Evolutionary conservation across 2,329 filamentous ascomycete species (phyloP).

Genomic region (Zalaria sp.): DNA sequence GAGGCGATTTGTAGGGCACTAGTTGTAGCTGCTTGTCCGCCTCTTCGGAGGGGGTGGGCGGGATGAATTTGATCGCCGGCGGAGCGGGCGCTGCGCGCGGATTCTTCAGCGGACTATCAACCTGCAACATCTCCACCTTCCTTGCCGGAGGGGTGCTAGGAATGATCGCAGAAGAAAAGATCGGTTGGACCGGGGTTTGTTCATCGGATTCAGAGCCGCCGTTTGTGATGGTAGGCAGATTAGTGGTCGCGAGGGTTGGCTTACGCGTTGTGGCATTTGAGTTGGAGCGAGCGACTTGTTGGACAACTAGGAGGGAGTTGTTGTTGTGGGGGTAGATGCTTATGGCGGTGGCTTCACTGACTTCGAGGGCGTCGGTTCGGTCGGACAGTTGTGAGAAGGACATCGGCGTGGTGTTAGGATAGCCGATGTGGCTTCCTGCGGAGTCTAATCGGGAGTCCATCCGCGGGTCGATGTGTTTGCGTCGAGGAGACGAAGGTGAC

Average conservation of each 20-base stretch:
- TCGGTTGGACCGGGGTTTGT: neutral
- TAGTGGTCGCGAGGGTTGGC: neutral
- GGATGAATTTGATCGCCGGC: slow-evolving; percentile 36
- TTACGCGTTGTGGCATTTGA: neutral
- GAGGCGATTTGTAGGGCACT: neutral
- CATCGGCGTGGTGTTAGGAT: slow-evolving; percentile 6
- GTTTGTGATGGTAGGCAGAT: neutral
- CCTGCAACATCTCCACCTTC: slow-evolving; percentile 8
- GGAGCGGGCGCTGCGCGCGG: slow-evolving; percentile 44
- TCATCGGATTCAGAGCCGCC: neutral
- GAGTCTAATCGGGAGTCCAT: slow-evolving; percentile 1
- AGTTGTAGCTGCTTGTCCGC: slow-evolving; percentile 23
- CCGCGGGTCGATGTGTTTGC: slow-evolving; percentile 4
- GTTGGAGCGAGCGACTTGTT: slow-evolving; percentile 23
- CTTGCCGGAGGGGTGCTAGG: slow-evolving; percentile 8
- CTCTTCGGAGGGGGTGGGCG: slow-evolving; percentile 37
- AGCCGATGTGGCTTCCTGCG: slow-evolving; percentile 2
- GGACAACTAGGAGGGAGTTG: slow-evolving; percentile 48
- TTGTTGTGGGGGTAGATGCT: slow-evolving; percentile 51
- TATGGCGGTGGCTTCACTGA: slow-evolving; percentile 47
- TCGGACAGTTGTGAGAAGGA: slow-evolving; percentile 16
- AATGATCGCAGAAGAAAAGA: slow-evolving; percentile 5
- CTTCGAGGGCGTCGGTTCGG: slow-evolving; percentile 39
- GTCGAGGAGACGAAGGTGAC: neutral
- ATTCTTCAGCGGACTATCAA: slow-evolving; percentile 46